phyloP scores from a whole-genome alignment of 257 asterid species.

The Solanum medicagineum region DNA sequence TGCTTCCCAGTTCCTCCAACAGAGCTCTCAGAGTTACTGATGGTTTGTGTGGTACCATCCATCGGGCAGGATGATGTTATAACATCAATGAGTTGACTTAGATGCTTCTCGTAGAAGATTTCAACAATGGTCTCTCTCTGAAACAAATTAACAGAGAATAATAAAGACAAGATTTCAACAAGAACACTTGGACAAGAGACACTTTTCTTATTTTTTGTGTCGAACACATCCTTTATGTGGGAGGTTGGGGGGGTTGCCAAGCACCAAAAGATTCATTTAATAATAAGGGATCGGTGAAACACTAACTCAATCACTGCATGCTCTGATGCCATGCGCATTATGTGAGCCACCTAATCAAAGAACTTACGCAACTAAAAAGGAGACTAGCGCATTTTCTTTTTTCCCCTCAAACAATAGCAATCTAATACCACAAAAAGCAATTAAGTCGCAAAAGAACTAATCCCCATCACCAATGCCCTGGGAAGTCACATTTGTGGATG shows the following conservation, averaged over 20 bases:
- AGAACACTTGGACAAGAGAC: background rate
- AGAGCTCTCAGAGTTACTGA: conserved; percentile 25
- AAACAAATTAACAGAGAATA: conserved; percentile 19
- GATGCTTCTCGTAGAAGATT: conserved; percentile 82
- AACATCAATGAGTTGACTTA: conserved; percentile 66
- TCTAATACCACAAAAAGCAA: background rate
- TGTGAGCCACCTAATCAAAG: background rate
- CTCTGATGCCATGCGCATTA: background rate
- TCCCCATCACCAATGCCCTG: background rate
- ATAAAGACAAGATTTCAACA: background rate
- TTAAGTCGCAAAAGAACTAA: background rate
- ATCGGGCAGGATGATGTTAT: conserved; percentile 68
- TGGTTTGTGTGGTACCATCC: conserved; percentile 17
- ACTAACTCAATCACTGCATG: background rate
- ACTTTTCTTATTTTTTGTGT: background rate
- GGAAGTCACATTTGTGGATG: background rate
- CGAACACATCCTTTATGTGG: background rate
- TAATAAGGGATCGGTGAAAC: background rate
- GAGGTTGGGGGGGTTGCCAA: background rate
- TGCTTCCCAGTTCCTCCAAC: conserved; percentile 34
- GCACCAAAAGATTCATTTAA: background rate
- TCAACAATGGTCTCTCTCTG: conserved; percentile 83
- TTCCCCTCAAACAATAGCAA: background rate
- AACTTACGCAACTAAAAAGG: background rate
- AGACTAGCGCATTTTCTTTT: background rate